These are phyloP conservation scores for Pelargonium fulgidum DNA, from an alignment of 441 rosid genomes.

Conservation along the genomic window DNA sequence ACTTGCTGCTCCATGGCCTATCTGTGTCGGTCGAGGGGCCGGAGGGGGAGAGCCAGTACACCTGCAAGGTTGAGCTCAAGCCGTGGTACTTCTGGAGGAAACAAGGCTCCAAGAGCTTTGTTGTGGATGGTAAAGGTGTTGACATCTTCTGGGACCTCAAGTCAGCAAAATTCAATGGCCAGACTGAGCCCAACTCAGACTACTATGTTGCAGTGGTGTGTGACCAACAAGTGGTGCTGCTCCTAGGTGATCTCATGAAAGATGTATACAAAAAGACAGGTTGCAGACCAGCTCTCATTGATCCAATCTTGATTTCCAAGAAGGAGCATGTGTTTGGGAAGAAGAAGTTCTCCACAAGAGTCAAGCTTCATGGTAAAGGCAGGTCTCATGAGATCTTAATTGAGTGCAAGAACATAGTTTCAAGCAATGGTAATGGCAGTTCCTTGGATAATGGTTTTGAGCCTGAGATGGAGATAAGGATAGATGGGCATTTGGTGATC, in stretches of 20 bases:
- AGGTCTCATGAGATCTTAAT: slow-evolving; percentile 56
- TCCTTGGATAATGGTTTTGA: slow-evolving; percentile 21
- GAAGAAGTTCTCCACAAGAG: slow-evolving; percentile 57
- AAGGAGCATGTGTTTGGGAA: slow-evolving; percentile 74
- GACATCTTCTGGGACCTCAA: slow-evolving; percentile 77
- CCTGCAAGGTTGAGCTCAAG: slow-evolving; percentile 73
- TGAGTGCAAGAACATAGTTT: slow-evolving; percentile 34
- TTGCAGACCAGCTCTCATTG: slow-evolving; percentile 68
- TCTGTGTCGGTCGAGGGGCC: slow-evolving; percentile 59
- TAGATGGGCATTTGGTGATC: slow-evolving; percentile 62
- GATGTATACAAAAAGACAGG: slow-evolving; percentile 62
- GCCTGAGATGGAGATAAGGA: slow-evolving; percentile 68
- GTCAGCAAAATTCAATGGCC: slow-evolving; percentile 62
- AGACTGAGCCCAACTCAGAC: slow-evolving; percentile 68
- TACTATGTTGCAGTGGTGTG: slow-evolving; percentile 73
- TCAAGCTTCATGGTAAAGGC: slow-evolving; percentile 50
- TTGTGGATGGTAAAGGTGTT: slow-evolving; percentile 44
- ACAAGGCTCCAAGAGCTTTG: slow-evolving; percentile 67
- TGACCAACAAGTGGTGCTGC: slow-evolving; percentile 66
- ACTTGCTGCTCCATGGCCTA: slow-evolving; percentile 60
- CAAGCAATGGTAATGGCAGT: neutral
- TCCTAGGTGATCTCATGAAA: slow-evolving; percentile 72
- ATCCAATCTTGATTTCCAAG: slow-evolving; percentile 58
- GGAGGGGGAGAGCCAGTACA: slow-evolving; percentile 36
- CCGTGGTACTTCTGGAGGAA: slow-evolving; percentile 93